Evolutionary conservation across 2,329 filamentous ascomycete species (phyloP).

Genomic region (Daldinia sp.): DNA sequence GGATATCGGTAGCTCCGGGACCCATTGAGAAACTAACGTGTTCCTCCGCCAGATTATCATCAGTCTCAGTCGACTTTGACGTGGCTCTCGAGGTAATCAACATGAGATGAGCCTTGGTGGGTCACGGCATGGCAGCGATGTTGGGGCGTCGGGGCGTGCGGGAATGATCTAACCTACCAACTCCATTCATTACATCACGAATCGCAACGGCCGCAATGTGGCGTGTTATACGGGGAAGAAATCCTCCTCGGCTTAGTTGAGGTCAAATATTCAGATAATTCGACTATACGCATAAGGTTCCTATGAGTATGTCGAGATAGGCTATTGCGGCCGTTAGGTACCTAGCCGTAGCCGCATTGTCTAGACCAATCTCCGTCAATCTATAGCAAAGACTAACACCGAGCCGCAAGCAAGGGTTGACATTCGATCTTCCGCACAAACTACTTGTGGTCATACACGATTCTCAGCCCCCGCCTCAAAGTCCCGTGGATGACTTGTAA

Average conservation of each 20-base stretch:
- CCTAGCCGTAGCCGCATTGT: not conserved
- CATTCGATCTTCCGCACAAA: slow-evolving; percentile 17
- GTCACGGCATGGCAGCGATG: slow-evolving; percentile 2
- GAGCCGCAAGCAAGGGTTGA: slow-evolving; percentile 30
- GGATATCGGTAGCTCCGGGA: not conserved
- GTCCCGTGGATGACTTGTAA: not conserved
- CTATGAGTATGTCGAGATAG: slow-evolving; percentile 19
- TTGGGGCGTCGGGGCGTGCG: not conserved
- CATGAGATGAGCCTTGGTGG: not conserved
- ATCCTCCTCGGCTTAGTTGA: slow-evolving; percentile 7
- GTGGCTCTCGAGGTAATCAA: not conserved
- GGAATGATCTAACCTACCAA: slow-evolving; percentile 9
- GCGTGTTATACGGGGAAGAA: slow-evolving; percentile 5
- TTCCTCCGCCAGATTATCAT: not conserved
- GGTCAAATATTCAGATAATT: slow-evolving; percentile 6
- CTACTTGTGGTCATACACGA: slow-evolving; percentile 23
- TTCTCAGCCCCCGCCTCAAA: slow-evolving; percentile 22
- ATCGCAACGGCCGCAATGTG: slow-evolving; percentile 16
- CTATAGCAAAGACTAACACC: slow-evolving; percentile 4
- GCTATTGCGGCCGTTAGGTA: slow-evolving; percentile 25
- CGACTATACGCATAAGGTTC: not conserved
- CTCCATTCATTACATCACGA: not conserved
- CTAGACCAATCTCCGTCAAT: not conserved
- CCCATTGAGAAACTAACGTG: not conserved
- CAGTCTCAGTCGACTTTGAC: not conserved